Conservation (phyloP, 192 early-diverging fungal species). For the Coemansia sp. region DNA sequence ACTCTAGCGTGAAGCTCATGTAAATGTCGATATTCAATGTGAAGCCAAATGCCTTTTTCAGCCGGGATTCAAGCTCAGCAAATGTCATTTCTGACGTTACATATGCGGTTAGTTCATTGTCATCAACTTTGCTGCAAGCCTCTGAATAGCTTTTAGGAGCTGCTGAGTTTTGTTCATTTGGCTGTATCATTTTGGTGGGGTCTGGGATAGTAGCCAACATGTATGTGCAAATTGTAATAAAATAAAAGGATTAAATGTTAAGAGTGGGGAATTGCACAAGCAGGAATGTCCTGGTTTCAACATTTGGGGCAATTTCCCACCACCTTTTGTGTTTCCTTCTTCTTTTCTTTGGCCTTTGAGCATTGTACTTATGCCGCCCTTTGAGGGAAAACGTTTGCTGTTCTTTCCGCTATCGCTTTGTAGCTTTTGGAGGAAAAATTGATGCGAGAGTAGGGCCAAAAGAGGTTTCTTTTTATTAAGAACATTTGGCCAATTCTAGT, state of each 20-base stretch:
- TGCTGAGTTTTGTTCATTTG: neutral
- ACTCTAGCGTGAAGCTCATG: neutral
- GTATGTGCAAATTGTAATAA: neutral
- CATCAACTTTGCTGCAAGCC: neutral
- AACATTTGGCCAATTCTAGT: too few relatives aligned
- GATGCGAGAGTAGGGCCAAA: too few relatives aligned
- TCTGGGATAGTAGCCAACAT: neutral
- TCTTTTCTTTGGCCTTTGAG: too few relatives aligned
- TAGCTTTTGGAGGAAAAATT: too few relatives aligned
- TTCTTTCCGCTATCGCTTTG: too few relatives aligned
- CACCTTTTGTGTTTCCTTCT: too few relatives aligned
- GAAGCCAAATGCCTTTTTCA: neutral
- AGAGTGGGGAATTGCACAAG: too few relatives aligned
- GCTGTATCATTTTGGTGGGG: neutral
- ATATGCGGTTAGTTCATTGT: neutral
- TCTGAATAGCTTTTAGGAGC: neutral
- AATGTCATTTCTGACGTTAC: neutral
- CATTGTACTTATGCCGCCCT: too few relatives aligned
- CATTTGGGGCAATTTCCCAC: too few relatives aligned
- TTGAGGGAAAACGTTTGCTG: too few relatives aligned
- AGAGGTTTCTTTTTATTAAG: too few relatives aligned
- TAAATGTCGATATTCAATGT: neutral
- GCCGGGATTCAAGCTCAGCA: neutral
- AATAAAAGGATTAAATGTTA: neutral
- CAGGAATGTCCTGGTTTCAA: too few relatives aligned